Evolutionary conservation across 306 rosid species (phyloP), one percentile per base, ranked within the genome.

Genomic region (Dryas octopetala): DNA sequence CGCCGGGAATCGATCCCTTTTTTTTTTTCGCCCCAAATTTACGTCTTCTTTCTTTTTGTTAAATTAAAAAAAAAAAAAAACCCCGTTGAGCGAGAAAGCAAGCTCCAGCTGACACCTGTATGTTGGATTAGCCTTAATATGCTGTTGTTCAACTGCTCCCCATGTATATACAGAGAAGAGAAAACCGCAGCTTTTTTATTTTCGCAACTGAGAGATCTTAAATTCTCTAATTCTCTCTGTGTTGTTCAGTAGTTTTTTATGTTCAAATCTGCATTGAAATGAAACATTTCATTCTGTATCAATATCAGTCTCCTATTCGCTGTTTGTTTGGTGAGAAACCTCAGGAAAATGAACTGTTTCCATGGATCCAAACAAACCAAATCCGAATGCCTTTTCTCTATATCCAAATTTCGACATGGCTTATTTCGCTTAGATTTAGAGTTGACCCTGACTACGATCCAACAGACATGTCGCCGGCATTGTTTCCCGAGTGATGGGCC

Each of bases 391-490:
- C 2, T 0, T 4, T 15, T 63, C 19, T 43, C 10, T 11, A 0
- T 32, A 1, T 32, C 38, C 38, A 32, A 32, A 32, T 32, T 32
- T 32, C 2, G 38, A 32, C 38, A 32, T 32, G 38, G 38, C 38
- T 32, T 32, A 32, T 32, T 32, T 32, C 38, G 38, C 38, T 32
- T 23, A 4, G 63, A 57, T 47, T 57, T 41, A 71, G 50, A 48
- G 43, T 63, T 40, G 1, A 40, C 13, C 43, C 9, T 15, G 50
- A 44, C 28, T 13, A 73, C 15, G 82, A 77, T 64, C 69, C 66
- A 68, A 76, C 80, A 64, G 70, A 84, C 75, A 81, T 43, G 80
- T 81, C 62, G 81, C 81, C 83, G 88, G 88, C 85, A 71, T 69
- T 77, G 78, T 73, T 65, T 72, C 65, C 46, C 58, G 45, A 57